A percentile compares a stretch with the other conserved stretches of the same genome.
phyloP scores from a whole-genome alignment of 106 monocot species.

The Xerophyta viscosa region DNA sequence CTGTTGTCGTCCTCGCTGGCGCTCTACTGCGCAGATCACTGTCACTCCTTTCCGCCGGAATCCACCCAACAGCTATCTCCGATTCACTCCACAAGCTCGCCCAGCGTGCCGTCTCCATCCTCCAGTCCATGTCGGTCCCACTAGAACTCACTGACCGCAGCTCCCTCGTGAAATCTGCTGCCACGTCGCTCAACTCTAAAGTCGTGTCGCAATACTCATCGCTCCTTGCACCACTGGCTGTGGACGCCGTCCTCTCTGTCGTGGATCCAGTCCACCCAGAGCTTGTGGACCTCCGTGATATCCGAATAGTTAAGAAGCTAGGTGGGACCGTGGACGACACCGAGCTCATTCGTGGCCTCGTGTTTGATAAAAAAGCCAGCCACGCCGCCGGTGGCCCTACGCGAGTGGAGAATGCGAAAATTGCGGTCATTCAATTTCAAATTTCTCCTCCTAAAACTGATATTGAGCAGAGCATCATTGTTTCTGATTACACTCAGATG shows the following conservation, averaged over 20 bases:
- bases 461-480: conserved; percentile 89
- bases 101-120: conserved; percentile 40
- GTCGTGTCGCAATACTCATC: conserved; percentile 94
- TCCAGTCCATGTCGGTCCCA: conserved; percentile 62
- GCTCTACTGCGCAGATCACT: conserved; percentile 49
- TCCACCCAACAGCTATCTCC: conserved; percentile 75
- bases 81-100: conserved; percentile 77
- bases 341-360: conserved; percentile 65
- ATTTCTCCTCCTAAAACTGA: conserved; percentile 95
- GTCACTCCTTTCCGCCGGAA: conserved; percentile 52
- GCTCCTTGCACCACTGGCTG: conserved; percentile 84
- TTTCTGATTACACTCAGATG: conserved; percentile 93
- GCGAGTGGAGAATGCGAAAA: conserved; percentile 82
- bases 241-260: conserved; percentile 66
- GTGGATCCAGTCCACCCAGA: conserved; percentile 74
- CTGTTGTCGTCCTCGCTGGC: conserved; percentile 90
- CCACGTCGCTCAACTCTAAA: conserved; percentile 86
- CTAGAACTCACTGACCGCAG: conserved; percentile 81
- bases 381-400: conserved; percentile 77
- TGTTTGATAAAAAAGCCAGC: conserved; percentile 88
- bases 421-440: conserved; percentile 94
- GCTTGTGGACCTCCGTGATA: conserved; percentile 75
- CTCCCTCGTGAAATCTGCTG: conserved; percentile 77
- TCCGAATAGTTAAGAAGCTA: conserved; percentile 81
- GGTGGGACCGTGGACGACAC: conserved; percentile 95